Percentiles rank a stretch among this genome's conserved stretches.
These are phyloP conservation scores for Aspergillus glaucus DNA, from an alignment of 2,329 filamentous ascomycete species.

Conservation along the genomic window DNA sequence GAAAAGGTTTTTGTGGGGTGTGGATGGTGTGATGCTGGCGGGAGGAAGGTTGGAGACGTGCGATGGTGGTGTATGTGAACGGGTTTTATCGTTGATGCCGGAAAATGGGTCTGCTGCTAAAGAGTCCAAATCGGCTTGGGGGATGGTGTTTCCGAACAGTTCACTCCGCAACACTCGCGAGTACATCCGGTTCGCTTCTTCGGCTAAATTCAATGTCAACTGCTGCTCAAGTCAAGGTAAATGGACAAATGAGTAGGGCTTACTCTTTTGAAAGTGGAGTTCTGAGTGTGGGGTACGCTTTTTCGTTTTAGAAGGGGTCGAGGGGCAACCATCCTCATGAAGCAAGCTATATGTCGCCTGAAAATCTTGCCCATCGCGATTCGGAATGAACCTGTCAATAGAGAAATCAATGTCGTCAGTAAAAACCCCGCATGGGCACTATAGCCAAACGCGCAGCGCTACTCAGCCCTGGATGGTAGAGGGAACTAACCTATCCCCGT, in stretches of 20 bases:
- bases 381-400: constrained; percentile 77
- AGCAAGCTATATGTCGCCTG: constrained; percentile 88
- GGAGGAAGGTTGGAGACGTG: constrained; percentile 61
- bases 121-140: constrained; percentile 65
- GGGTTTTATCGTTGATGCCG: constrained; percentile 56
- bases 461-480: not conserved
- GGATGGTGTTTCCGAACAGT: constrained; percentile 84
- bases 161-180: constrained; percentile 82
- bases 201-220: constrained; percentile 48
- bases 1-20: constrained; percentile 95
- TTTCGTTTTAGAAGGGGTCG: constrained; percentile 78
- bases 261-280: constrained; percentile 89
- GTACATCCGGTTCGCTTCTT: constrained; percentile 92
- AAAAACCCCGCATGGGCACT: not conserved
- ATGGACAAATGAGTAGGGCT: constrained; percentile 22
- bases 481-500: constrained; percentile 53
- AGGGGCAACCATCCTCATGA: constrained; percentile 87
- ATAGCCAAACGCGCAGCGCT: not conserved
- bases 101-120: constrained; percentile 52
- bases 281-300: constrained; percentile 83
- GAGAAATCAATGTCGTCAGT: constrained; percentile 8
- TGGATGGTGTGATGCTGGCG: constrained; percentile 76
- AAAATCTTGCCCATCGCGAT: constrained; percentile 84
- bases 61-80: constrained; percentile 75
- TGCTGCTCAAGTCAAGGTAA: constrained; percentile 5